Conservation (phyloP, 176 grass and related monocot species). For the Cenchrus fungigraminus region DNA sequence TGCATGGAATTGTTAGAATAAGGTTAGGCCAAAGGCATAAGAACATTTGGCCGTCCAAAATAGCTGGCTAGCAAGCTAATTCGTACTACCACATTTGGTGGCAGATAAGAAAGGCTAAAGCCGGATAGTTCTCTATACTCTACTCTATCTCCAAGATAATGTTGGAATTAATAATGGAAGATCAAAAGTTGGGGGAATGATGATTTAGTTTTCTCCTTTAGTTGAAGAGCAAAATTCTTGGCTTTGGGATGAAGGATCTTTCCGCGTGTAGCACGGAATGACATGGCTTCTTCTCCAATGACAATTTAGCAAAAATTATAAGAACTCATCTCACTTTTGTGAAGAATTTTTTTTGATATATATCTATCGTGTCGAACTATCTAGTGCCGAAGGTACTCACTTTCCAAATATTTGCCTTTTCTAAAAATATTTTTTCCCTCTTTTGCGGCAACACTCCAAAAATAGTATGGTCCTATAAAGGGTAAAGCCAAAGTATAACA, state of each 20-base stretch:
- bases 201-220: background rate
- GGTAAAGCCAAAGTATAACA: background rate
- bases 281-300: background rate
- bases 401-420: background rate
- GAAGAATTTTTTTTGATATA: background rate
- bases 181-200: background rate
- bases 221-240: conserved; percentile 18
- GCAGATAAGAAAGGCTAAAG: background rate
- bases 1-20: conserved; percentile 27
- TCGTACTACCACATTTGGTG: conserved; percentile 24
- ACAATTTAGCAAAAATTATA: background rate
- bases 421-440: background rate
- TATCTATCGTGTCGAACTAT: background rate
- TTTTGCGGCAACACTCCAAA: background rate
- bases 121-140: background rate
- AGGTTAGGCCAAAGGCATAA: conserved; percentile 49
- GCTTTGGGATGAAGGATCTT: background rate
- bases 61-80: conserved; percentile 9
- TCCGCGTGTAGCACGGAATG: background rate
- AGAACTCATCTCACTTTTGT: background rate
- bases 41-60: conserved; percentile 35
- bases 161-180: background rate
- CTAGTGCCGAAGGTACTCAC: background rate
- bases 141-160: background rate
- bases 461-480: background rate